Base-by-base conservation (phyloP, 179 eudicot species). In the Silene vulgaris region DNA sequence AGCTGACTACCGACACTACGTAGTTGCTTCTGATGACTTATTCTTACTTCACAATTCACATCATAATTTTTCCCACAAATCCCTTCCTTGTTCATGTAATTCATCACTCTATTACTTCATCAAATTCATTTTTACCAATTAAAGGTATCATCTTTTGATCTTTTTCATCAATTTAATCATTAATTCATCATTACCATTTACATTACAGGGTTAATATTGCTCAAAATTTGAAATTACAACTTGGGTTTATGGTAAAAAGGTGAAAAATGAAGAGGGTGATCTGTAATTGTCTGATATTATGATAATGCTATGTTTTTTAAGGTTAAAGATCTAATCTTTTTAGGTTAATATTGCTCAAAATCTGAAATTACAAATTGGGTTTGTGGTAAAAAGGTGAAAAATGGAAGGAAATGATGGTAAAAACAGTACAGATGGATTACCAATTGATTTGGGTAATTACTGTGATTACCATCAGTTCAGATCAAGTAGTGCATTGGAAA, bases 401-500 rank as follows among this genome's bases (percentile, higher is more conserved):
- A 79, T 82, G 80, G 79, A 78, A 77, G 79, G 75, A 59, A 43
- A 78, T 61, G 65, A 80, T 8, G 7, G 48, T 40, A 32, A 65
- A 60, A 73, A 77, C 80, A 85, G 69, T 40, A 67, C 54, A 61
- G 76, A 77, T 40, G 48, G 43, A 59, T 75, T 72, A 57, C 60
- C 80, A 20, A 4, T 67, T 69, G 66, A 78, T 80, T 77, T 73
- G 72, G 72, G 73, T 37, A 60, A 67, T 71, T 54, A 77, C 19
- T 48, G 80, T 19, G 87, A 86, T 78, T 78, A 86, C 61, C 78
- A 86, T 64, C 84, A 86, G 75, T 80, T 89, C 67, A 85, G 56
- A 23, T 88, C 98, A 0, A 86, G 79, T 81, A 88, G 82, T 70
- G 97, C 92, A 2, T 75, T 94, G 62, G 93, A 94, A 77, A 92